Conservation (phyloP, 2,329 filamentous ascomycete species). For the Talaromyces sp. region DNA sequence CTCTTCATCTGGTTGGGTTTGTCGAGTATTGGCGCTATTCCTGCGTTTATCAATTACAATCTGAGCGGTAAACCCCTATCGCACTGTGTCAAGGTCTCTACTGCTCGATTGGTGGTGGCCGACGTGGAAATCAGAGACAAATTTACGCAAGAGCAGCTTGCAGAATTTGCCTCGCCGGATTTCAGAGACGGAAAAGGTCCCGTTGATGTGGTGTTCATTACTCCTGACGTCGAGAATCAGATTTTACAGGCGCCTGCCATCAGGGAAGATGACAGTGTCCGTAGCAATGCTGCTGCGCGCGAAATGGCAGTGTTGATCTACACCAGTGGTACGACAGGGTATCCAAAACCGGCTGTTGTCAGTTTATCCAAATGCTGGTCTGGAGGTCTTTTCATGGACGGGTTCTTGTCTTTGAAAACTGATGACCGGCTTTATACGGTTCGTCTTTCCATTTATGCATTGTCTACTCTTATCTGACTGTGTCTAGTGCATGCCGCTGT, state of each 20-base stretch:
- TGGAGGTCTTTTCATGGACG: slow-evolving; percentile 53
- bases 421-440: slow-evolving; percentile 75
- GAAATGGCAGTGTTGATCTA: slow-evolving; percentile 75
- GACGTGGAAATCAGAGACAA: slow-evolving; percentile 64
- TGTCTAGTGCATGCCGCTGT: slow-evolving; percentile 76
- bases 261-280: slow-evolving; percentile 59
- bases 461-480: background rate
- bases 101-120: slow-evolving; percentile 65
- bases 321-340: slow-evolving; percentile 79
- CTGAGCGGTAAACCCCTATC: slow-evolving; percentile 67
- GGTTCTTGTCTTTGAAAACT: slow-evolving; percentile 58
- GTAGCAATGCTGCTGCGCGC: slow-evolving; percentile 51
- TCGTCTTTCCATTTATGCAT: too few relatives aligned
- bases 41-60: slow-evolving; percentile 88
- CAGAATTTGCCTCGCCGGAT: slow-evolving; percentile 40
- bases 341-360: slow-evolving; percentile 77
- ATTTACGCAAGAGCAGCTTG: slow-evolving; percentile 43
- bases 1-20: slow-evolving; percentile 73
- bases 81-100: slow-evolving; percentile 71
- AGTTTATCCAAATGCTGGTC: slow-evolving; percentile 66
- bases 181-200: slow-evolving; percentile 45
- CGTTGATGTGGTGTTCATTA: slow-evolving; percentile 63
- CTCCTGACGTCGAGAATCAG: slow-evolving; percentile 56
- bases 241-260: slow-evolving; percentile 53
- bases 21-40: slow-evolving; percentile 79